Conservation (phyloP, 1,284 basidiomycete species). For the Takashimella tepidaria region DNA sequence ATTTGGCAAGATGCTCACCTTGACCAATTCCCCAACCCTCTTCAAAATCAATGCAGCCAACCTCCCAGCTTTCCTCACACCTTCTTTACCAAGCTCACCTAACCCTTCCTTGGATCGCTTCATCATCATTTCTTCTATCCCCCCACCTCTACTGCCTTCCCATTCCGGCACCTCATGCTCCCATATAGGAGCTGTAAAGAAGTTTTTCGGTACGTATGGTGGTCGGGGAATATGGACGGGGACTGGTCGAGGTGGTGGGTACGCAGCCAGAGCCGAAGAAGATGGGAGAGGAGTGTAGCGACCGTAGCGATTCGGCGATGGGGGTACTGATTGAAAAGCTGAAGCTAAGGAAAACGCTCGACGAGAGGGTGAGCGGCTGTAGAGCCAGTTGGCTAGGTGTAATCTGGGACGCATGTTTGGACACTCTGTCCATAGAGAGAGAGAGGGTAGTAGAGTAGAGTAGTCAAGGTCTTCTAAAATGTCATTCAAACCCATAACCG, state of each 20-base stretch:
- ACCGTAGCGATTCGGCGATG: conserved; percentile 28
- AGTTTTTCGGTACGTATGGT: conserved; percentile 54
- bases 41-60: conserved; percentile 61
- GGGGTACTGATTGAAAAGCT: neutral
- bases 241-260: conserved; percentile 52
- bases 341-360: neutral
- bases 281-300: conserved; percentile 30
- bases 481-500: no score
- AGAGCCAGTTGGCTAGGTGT: no score
- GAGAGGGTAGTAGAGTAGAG: no score
- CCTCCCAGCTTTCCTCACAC: conserved; percentile 57
- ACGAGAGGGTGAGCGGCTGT: no score
- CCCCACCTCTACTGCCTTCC: conserved; percentile 30
- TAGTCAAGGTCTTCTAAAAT: no score
- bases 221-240: conserved; percentile 60
- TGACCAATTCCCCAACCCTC: conserved; percentile 56
- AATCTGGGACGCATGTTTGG: no score
- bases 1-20: conserved; percentile 55
- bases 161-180: conserved; percentile 51
- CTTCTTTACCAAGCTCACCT: conserved; percentile 56
- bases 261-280: conserved; percentile 25
- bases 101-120: conserved; percentile 43
- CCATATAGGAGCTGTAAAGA: conserved; percentile 39
- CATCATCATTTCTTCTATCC: no score
- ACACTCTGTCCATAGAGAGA: no score